Percentiles rank a stretch among this genome's conserved stretches.
These are phyloP conservation scores for Dactylonectria macrodidyma DNA, from an alignment of 2,329 filamentous ascomycete genomes.

Conservation along the genomic window DNA sequence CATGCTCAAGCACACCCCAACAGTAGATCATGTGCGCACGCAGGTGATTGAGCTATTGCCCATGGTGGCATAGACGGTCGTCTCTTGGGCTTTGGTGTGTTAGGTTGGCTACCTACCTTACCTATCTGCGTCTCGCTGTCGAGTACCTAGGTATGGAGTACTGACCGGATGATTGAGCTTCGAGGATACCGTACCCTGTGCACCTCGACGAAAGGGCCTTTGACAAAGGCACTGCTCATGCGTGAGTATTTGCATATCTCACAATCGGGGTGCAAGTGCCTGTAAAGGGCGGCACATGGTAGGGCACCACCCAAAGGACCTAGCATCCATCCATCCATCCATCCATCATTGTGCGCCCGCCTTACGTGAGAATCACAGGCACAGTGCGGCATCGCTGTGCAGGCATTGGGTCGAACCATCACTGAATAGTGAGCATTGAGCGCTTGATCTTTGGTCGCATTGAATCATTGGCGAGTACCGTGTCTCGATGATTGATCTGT, in stretches of 20 bases:
- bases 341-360: constrained; percentile 23
- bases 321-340: constrained; percentile 17
- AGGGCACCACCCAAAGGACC: not conserved
- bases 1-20: constrained; percentile 31
- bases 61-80: constrained; percentile 29
- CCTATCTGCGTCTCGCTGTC: constrained; percentile 1
- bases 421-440: constrained; percentile 7
- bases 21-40: constrained; percentile 41
- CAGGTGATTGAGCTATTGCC: constrained; percentile 38
- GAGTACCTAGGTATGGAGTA: not conserved
- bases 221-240: not conserved
- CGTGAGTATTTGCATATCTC: not conserved
- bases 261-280: constrained; percentile 3
- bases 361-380: constrained; percentile 43
- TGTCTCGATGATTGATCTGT: not conserved
- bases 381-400: constrained; percentile 28
- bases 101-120: too few species aligned
- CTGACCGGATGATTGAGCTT: not conserved
- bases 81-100: not conserved
- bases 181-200: not conserved
- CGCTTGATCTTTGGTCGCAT: not conserved
- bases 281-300: not conserved
- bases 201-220: not conserved
- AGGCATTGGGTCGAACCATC: not conserved
- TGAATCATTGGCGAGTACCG: not conserved